Evolutionary conservation across 441 rosid genomes (phyloP), one percentile per base, ranked within the genome.

Genomic region (Cnidoscolus chayamansa): DNA sequence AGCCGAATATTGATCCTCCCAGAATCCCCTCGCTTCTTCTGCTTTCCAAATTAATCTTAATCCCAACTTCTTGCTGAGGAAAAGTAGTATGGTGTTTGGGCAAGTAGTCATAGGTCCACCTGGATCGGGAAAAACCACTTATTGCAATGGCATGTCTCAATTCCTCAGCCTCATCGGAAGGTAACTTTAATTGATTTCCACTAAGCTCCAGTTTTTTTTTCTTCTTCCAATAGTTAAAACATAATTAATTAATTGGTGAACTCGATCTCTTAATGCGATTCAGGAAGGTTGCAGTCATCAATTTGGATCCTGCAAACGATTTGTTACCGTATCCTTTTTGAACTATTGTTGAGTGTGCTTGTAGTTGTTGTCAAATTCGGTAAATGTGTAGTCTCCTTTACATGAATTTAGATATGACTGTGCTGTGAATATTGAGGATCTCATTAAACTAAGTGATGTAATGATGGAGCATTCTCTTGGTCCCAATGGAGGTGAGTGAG

Each of bases 81-180:
- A 40, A 40, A 40, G 0, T 40, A 40, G 45, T 5, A 90, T 89
- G 97, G 97, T 86, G 77, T 94, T 87, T 76, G 98, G 98, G 47
- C 99, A 94, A 83, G 90, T 92, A 65, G 96, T 93, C 17, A 90
- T 93, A 15, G 99, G 98, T 69, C 99, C 97, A 11, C 99, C 45
- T 40, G 45, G 45, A 40, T 40, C 45, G 6, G 45, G 45, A 40
- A 40, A 40, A 40, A 93, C 99, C 32, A 93, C 97, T 50, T 93
- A 88, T 81, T 95, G 99, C 82, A 93, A 91, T 79, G 99, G 97
- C 77, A 91, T 91, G 99, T 92, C 99, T 77, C 96, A 95, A 81
- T 95, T 90, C 87, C 92, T 91, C 70, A 72, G 77, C 57, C 96
- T 95, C 65, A 86, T 91, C 12, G 96, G 96, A 79, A 86, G 99